Evolutionary conservation across 768 basidiomycete genomes (phyloP), one percentile per base, ranked within the genome.

Genomic region (Tricholoma sp.): DNA sequence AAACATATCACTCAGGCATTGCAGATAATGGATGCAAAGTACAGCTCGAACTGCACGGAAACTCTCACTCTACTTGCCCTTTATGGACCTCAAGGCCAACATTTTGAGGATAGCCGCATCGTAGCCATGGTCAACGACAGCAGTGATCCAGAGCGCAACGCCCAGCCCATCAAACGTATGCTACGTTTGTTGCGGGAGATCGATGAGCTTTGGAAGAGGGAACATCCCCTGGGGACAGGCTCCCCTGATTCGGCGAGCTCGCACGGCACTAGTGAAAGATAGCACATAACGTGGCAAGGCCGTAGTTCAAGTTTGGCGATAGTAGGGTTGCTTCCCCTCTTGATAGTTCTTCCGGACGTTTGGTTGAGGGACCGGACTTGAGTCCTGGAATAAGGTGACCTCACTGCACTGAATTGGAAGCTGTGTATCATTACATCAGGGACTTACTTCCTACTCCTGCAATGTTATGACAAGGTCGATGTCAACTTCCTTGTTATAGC

Each of bases 41-140:
- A 78, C 72, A 74, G 76, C 2, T 63, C 73, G 9, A 74, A 75
- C 29, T 83, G 82, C 64, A 68, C 69, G 13, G 83, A 83, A 60
- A 81, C 79, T 6, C 66, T 83, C 49, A 48, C 55, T 9, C 78
- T 89, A 36, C 67, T 86, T 41, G 66, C 63, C 15, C 68, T 80
- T 52, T 89, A 88, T 61, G 88, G 88, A 2, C 75, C 77, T 29
- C 67, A 76, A 8, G 86, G 85, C 6, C 68, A 65, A 24, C 76
- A 77, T 29, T 71, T 68, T 54, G 75, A 78, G 65, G 80, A 87
- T 59, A 61, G 74, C 24, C 70, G 74, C 20, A 79, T 87, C 20
- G 60, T 78, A 13, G 74, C 72, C 41, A 75, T 85, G 74, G 65
- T 84, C 37, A 68, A 80, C 33, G 82, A 84, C 59, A 68, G 69